phyloP scores from a whole-genome alignment of 2,329 filamentous ascomycete species.

The Leptographium procerum region DNA sequence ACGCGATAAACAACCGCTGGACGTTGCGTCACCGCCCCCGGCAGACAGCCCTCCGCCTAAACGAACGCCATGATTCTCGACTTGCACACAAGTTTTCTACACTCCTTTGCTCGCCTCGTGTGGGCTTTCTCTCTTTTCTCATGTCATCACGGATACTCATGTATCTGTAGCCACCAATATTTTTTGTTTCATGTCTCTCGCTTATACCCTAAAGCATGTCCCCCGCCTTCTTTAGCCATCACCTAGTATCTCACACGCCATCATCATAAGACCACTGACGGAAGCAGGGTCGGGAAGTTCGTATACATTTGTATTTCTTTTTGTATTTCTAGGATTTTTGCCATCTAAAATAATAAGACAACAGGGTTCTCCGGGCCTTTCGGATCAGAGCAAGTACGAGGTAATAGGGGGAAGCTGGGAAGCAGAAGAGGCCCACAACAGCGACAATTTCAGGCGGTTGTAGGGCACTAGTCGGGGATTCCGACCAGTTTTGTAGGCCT shows the following conservation, averaged over 20 bases:
- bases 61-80: not conserved
- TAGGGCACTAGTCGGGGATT: not conserved
- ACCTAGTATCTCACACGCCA: not conserved
- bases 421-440: not conserved
- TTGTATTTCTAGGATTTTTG: not conserved
- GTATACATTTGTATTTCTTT: constrained; percentile 1
- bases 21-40: no score
- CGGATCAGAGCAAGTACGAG: not conserved
- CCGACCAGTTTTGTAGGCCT: not conserved
- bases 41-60: not conserved
- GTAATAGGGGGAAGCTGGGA: not conserved
- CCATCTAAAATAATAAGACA: not conserved
- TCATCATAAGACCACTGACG: not conserved
- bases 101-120: not conserved
- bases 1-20: no score
- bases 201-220: constrained; percentile 6
- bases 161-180: not conserved
- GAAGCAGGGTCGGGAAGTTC: not conserved
- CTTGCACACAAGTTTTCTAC: not conserved
- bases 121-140: not conserved
- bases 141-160: not conserved
- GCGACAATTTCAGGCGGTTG: not conserved
- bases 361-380: not conserved
- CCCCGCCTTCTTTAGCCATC: not conserved
- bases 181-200: constrained; percentile 4